Evolutionary conservation across 306 rosid genomes (phyloP), one percentile per base, ranked within the genome.

Genomic region (Ceratonia siliqua): DNA sequence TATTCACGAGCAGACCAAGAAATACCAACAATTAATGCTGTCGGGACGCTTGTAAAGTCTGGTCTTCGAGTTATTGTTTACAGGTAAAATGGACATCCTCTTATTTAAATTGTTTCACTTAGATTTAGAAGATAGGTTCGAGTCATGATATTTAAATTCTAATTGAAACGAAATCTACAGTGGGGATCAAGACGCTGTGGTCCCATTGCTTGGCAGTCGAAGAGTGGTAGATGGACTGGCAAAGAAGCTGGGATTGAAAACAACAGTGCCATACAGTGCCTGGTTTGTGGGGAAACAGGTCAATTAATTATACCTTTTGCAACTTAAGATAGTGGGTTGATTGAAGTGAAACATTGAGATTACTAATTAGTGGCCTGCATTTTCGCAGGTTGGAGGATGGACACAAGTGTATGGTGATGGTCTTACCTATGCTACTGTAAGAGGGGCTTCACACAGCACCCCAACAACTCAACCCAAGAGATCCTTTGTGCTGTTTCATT

Each of bases 281-380:
- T 79, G 87, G 84, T 70, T 83, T 39, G 81, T 63, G 39, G 80
- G 54, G 24, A 82, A 82, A n/a, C 83, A 82, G 81, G 86, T 77
- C 6, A 61, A 32, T 46, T n/a, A 50, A 32, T 69, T 17, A 15
- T 38, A n/a, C 18, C 9, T 28, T 35, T 42, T 43, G 11, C 27
- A n/a, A n/a, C n/a, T n/a, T n/a, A n/a, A n/a, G n/a, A n/a, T n/a
- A n/a, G n/a, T n/a, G n/a, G n/a, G n/a, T n/a, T n/a, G n/a, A n/a
- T n/a, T n/a, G n/a, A n/a, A n/a, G n/a, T n/a, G n/a, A n/a, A n/a
- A n/a, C n/a, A n/a, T n/a, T n/a, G n/a, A n/a, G n/a, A n/a, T n/a
- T n/a, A n/a, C n/a, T n/a, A n/a, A n/a, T n/a, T n/a, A n/a, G n/a
- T n/a, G n/a, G n/a, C n/a, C n/a, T n/a, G n/a, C n/a, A 24, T 5